Evolutionary conservation across 371 early-diverging fungal species (phyloP).

Genomic region (Blyttiomyces sp.): DNA sequence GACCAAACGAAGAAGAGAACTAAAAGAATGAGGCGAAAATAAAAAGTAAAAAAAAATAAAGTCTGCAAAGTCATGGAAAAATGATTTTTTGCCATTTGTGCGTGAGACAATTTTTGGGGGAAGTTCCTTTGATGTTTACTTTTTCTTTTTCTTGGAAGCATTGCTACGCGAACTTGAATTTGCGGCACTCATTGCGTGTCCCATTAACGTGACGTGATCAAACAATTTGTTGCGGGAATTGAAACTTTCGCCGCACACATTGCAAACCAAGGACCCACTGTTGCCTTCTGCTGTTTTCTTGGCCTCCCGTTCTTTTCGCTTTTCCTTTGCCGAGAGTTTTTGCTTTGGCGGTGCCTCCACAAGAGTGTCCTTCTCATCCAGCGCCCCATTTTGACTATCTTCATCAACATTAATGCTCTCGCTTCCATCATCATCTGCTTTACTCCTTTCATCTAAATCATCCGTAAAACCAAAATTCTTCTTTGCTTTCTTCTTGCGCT

Average conservation of each 20-base stretch:
- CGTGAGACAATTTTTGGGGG: too few species aligned
- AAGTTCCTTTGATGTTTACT: too few species aligned
- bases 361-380: not conserved
- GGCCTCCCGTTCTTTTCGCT: slow-evolving; percentile 17
- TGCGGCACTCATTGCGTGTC: too few species aligned
- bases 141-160: too few species aligned
- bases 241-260: slow-evolving; percentile 62
- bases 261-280: slow-evolving; percentile 44
- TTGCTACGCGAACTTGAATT: too few species aligned
- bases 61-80: too few species aligned
- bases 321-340: slow-evolving; percentile 34
- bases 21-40: too few species aligned
- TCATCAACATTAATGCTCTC: too few species aligned
- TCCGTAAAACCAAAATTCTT: not conserved
- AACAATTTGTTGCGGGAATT: slow-evolving; percentile 68
- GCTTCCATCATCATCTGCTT: not conserved
- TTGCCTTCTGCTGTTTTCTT: slow-evolving; percentile 4
- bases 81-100: too few species aligned
- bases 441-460: not conserved
- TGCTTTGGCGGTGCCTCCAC: not conserved
- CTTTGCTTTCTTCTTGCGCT: not conserved
- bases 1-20: too few species aligned
- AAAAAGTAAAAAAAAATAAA: too few species aligned
- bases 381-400: not conserved
- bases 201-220: slow-evolving; percentile 66